These are phyloP conservation scores for Alternaria angustiovoidea DNA, from an alignment of 2,329 filamentous ascomycete species.

Conservation along the genomic window DNA sequence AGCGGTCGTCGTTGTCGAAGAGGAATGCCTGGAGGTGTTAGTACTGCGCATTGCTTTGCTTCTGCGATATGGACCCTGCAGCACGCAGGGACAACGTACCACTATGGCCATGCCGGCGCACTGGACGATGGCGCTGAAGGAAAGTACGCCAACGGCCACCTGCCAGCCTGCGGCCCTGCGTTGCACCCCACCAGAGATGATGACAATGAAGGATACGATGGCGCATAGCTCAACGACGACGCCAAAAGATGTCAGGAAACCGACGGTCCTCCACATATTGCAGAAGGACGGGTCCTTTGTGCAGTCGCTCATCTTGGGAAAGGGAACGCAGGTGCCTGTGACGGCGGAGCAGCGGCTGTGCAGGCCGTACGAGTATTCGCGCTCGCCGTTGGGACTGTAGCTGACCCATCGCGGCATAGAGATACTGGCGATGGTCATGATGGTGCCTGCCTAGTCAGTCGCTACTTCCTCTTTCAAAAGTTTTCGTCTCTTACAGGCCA, in stretches of 20 bases:
- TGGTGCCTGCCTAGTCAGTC: slow-evolving; percentile 63
- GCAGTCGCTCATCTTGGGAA: slow-evolving; percentile 75
- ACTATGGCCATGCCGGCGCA: slow-evolving; percentile 82
- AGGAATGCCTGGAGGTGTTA: slow-evolving; percentile 72
- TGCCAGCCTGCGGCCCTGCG: slow-evolving; percentile 86
- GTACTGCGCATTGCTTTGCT: slow-evolving; percentile 3
- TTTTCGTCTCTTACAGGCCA: slow-evolving; percentile 48
- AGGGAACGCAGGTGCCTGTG: slow-evolving; percentile 68
- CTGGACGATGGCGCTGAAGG: slow-evolving; percentile 72
- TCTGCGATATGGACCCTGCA: not conserved
- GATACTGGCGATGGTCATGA: slow-evolving; percentile 75
- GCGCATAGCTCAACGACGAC: slow-evolving; percentile 83
- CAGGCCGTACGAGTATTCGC: slow-evolving; percentile 70
- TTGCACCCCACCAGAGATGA: slow-evolving; percentile 79
- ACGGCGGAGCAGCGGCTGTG: slow-evolving; percentile 81
- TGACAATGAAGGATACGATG: slow-evolving; percentile 79
- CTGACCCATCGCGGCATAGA: slow-evolving; percentile 75
- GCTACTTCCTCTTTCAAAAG: not conserved
- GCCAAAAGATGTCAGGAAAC: slow-evolving; percentile 86
- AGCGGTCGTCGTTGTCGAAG: slow-evolving; percentile 82
- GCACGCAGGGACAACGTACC: slow-evolving; percentile 62
- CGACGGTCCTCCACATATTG: slow-evolving; percentile 87
- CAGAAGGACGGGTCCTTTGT: slow-evolving; percentile 77
- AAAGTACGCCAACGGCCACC: slow-evolving; percentile 71
- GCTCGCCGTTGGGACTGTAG: slow-evolving; percentile 58